Base-by-base conservation (phyloP, 1,284 basidiomycete genomes). In the Cryptococcus wingfieldii region DNA sequence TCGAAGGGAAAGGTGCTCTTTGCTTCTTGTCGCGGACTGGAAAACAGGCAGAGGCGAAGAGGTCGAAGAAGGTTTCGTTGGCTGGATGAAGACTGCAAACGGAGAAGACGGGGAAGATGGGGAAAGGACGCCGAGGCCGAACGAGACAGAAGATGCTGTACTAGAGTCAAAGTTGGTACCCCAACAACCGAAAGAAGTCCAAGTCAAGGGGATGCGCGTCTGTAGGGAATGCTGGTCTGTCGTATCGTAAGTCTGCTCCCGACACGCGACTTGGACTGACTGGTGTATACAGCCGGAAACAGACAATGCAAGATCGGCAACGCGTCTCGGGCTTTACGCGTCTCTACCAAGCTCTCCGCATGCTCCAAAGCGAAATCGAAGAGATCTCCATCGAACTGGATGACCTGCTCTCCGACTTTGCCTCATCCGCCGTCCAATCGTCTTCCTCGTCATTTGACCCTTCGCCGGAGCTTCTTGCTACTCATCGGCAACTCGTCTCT, bases 191-290 rank as follows among this genome's bases (percentile, higher is more conserved):
- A 84, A 84, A 28, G 86, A 88, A 47, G 87, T 90, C 48, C 89
- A 87, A 69, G 76, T 92, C 56, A 88, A 85, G 64, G 90, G 90
- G 0, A 85, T 94, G 16, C 79, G 93, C 64, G 84, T 92, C 64
- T 97, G 93, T 72, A 79, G 84, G 53, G 82, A 85, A 34, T 97
- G 93, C 77, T 84, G 87, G 68, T 83, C 84, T 16, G 80, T 87
- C 13, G 81, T 97, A 28, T 76, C 87, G 89, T 90, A 68, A 71
- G 87, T 80, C 44, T 14, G 12, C 13, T 4, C 34, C 25, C 41
- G 23, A 31, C 2, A 42, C 19, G 18, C 5, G 19, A 19, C 16
- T 28, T n/a, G 18, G 28, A 39, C 50, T 37, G 23, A 48, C 16
- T 38, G 18, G 12, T 41, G 27, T 23, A 34, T 9, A 50, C 60